phyloP scores from a whole-genome alignment of 768 basidiomycete genomes.

The Pleurotus tuoliensis region DNA sequence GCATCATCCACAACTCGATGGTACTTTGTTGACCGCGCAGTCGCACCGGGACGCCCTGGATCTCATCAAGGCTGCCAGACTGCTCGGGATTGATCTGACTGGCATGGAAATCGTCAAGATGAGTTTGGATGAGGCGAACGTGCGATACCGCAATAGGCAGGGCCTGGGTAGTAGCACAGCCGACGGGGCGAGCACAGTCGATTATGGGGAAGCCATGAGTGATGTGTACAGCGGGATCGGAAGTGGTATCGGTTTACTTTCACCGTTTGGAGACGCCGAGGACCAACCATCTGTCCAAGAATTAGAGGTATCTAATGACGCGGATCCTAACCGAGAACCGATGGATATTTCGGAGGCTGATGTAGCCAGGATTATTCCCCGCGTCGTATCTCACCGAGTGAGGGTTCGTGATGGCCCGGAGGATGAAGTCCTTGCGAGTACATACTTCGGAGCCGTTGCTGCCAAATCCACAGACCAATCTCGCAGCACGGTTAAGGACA shows the following conservation, averaged over 20 bases:
- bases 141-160: not conserved
- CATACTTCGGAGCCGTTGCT: conserved; percentile 50
- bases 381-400: conserved; percentile 72
- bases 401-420: conserved; percentile 65
- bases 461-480: conserved; percentile 8
- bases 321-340: not conserved
- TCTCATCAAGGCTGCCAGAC: conserved; percentile 62
- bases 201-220: conserved; percentile 5
- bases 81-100: conserved; percentile 58
- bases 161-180: not conserved
- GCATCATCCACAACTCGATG: conserved; percentile 68
- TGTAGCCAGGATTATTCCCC: conserved; percentile 67
- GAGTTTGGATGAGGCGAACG: conserved; percentile 11
- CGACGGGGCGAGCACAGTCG: not conserved
- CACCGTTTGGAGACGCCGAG: conserved; percentile 2
- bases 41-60: conserved; percentile 61
- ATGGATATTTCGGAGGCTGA: conserved; percentile 73
- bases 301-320: not conserved
- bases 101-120: conserved; percentile 52
- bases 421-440: conserved; percentile 66
- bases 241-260: conserved; percentile 5
- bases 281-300: not conserved
- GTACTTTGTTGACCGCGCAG: conserved; percentile 57
- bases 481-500: conserved; percentile 57
- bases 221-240: conserved; percentile 5